Evolutionary conservation across 1,139 yeast species (phyloP), one percentile per base, ranked within the genome.

Genomic region (Suzukiozyma palmioleophila): DNA sequence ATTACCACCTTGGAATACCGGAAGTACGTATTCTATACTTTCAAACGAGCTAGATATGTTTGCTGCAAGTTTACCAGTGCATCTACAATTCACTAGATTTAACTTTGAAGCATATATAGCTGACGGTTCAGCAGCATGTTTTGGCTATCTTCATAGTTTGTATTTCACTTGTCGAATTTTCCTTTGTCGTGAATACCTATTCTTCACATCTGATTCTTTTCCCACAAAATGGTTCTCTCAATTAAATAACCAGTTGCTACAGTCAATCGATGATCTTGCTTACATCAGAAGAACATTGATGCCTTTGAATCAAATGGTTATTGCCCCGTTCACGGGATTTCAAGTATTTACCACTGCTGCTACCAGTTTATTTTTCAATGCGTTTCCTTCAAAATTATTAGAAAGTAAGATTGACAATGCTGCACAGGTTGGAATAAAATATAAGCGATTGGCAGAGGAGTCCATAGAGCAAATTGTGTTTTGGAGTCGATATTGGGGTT

Each of bases 291-390:
- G 46, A 24, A 50, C 52, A 2, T 46, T 64, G 26, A 50, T 56
- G 14, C 54, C 58, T 3, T 50, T 54, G 16, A 54, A 60, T 40
- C 46, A 55, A 41, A 60, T 65, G 63, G 68, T 65, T 6, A 54
- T 63, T 30, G 69, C 70, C 2, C 70, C 70, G 11, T 64, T 64
- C 43, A 61, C 69, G 3, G 67, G 68, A 2, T 64, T 65, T 44
- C 64, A 64, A 42, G 60, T 64, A 2, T 64, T 61, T 46, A 64
- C 69, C 8, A 51, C 57, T 12, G 62, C 66, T 2, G 59, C 62
- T 3, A 64, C 69, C 0, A 52, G 64, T 21, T 49, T 63, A 18
- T 65, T 60, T 36, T 54, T 65, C 35, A 53, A 56, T 27, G 57
- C 62, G 0, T 64, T 61, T 43, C 66, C 69, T 2, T 37, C 43